phyloP scores from a whole-genome alignment of 352 stramenopile genomes.

The Pythium rishiriense region DNA sequence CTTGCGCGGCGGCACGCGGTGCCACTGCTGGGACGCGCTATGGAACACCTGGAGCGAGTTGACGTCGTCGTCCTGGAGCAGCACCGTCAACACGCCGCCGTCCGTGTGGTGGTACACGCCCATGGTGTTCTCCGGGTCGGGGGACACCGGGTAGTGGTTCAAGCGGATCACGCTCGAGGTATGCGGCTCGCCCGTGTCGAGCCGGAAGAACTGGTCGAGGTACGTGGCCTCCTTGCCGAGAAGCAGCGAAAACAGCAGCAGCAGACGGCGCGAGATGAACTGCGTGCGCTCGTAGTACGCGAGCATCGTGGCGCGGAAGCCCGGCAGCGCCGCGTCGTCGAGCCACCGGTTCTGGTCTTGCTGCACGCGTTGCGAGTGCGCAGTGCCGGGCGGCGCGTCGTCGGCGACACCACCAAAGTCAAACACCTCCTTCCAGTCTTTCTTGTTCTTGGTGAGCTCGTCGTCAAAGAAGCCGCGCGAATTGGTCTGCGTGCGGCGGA shows the following conservation, averaged over 20 bases:
- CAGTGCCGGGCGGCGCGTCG: slow-evolving; percentile 39
- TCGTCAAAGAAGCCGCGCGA: slow-evolving; percentile 92
- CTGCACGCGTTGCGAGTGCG: slow-evolving; percentile 57
- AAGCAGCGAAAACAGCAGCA: slow-evolving; percentile 61
- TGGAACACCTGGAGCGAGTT: slow-evolving; percentile 59
- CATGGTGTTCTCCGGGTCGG: slow-evolving; percentile 49
- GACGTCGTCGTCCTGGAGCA: slow-evolving; percentile 67
- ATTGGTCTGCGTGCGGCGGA: slow-evolving; percentile 81
- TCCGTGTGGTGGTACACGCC: slow-evolving; percentile 68
- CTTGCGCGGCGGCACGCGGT: slow-evolving; percentile 40
- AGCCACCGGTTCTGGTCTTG: slow-evolving; percentile 89
- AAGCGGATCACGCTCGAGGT: slow-evolving; percentile 91
- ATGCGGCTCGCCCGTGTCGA: slow-evolving; percentile 15
- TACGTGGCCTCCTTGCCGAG: slow-evolving; percentile 48
- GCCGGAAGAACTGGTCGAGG: slow-evolving; percentile 67
- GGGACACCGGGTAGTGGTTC: slow-evolving; percentile 89
- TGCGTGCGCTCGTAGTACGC: slow-evolving; percentile 53
- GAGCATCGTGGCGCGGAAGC: slow-evolving; percentile 54
- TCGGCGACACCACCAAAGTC: slow-evolving; percentile 63
- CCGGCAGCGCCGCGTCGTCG: slow-evolving; percentile 38
- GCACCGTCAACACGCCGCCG: slow-evolving; percentile 51
- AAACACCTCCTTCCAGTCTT: slow-evolving; percentile 91
- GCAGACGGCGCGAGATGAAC: slow-evolving; percentile 46
- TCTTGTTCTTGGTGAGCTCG: slow-evolving; percentile 93
- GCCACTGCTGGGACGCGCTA: slow-evolving; percentile 47